Percentiles rank a stretch among this genome's conserved stretches.
These are phyloP conservation scores for Boletus tylopilopsis DNA, from an alignment of 768 basidiomycete genomes.

Conservation along the genomic window DNA sequence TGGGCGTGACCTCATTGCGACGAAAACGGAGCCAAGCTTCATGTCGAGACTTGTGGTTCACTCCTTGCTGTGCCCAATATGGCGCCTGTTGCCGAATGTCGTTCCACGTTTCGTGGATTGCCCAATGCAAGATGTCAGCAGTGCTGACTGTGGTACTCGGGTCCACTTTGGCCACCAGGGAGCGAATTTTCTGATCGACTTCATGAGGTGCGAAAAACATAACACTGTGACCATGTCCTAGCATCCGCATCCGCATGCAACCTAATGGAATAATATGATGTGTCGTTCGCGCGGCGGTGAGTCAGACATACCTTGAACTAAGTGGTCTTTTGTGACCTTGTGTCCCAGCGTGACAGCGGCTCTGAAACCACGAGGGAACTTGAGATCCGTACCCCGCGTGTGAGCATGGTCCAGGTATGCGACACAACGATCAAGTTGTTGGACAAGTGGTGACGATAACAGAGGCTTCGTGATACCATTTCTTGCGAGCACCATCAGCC, in stretches of 20 bases:
- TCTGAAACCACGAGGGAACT: neutral
- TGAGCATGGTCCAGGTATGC: neutral
- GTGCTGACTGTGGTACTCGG: neutral
- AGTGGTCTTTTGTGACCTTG: neutral
- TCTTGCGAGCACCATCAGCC: neutral
- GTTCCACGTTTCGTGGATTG: neutral
- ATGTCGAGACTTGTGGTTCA: neutral
- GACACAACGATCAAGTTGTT: neutral
- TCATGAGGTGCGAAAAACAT: neutral
- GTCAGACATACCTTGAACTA: neutral
- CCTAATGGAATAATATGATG: neutral
- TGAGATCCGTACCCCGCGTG: neutral
- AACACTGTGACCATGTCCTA: neutral
- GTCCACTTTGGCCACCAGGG: neutral
- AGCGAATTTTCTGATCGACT: neutral
- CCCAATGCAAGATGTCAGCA: neutral
- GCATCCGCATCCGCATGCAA: neutral
- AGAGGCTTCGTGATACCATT: neutral
- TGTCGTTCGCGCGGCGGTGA: no score
- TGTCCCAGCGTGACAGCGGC: neutral
- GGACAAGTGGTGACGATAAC: neutral
- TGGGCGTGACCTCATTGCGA: neutral
- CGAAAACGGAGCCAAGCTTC: neutral
- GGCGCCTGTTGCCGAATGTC: neutral
- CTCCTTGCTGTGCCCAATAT: neutral